Evolutionary conservation across 2,329 filamentous ascomycete genomes (phyloP), one percentile per base, ranked within the genome.

Genomic region (Aspergillus costaricaensis): DNA sequence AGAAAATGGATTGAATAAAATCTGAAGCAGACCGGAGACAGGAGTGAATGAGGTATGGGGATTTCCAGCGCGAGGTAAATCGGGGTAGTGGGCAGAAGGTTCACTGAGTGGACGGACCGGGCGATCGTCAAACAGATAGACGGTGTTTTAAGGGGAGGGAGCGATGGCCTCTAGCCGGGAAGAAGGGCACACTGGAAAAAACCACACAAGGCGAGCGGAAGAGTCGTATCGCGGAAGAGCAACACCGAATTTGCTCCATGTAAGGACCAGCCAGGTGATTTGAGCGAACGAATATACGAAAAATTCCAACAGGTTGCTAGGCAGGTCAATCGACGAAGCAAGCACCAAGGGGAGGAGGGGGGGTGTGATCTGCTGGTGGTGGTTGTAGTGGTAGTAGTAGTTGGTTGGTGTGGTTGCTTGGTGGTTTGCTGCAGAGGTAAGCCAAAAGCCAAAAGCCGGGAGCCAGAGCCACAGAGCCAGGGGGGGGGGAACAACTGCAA

Each of bases 101-200:
- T 43, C 36, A 50, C 53, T 57, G 57, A 62, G 53, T 57, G 55
- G 63, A 39, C 41, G 43, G 55, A 51, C 61, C 60, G 60, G 61
- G 64, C 66, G 58, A 64, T 63, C 58, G 57, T 61, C 55, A 60
- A 64, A 58, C 47, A 55, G 60, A 59, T 59, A 61, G 55, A 38
- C 51, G 41, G 61, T 58, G 51, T 62, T 67, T 68, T 67, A 67
- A 67, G 65, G 65, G 67, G 67, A 67, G 63, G 60, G 63, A 59
- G 67, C 64, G 61, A 68, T 65, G 59, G 58, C 61, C 62, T 64
- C 65, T 59, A 62, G 48, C 63, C 65, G 65, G 65, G 62, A 67
- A 67, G 66, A 67, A 68, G 66, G 62, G 63, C 59, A 66, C 66
- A 63, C 59, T 62, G 51, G 51, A 65, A 58, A 52, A 59, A 60